These are phyloP conservation scores for Peronosclerospora sorghi DNA, from an alignment of 352 stramenopile genomes.

Conservation along the genomic window DNA sequence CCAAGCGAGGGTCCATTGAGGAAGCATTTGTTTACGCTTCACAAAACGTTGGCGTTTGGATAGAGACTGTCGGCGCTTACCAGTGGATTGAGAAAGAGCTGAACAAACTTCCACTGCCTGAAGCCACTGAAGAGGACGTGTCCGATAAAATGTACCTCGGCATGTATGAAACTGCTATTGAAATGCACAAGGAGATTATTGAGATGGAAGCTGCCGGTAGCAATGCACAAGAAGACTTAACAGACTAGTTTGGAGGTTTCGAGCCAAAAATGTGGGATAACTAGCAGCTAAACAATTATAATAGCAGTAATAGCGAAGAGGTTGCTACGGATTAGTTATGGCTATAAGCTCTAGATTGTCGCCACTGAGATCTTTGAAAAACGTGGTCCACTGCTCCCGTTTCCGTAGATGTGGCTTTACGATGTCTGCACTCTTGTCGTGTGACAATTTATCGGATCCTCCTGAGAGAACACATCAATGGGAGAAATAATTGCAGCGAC, in stretches of 20 bases:
- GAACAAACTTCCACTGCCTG: slow-evolving; percentile 29
- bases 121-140: slow-evolving; percentile 41
- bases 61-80: slow-evolving; percentile 69
- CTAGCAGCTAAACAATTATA: slow-evolving; percentile 4
- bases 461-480: no score
- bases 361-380: slow-evolving; percentile 72
- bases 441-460: no score
- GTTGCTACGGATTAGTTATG: slow-evolving; percentile 94
- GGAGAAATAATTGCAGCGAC: no score
- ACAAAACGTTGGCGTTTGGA: slow-evolving; percentile 75
- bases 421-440: no score
- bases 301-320: slow-evolving; percentile 56
- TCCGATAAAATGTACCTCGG: slow-evolving; percentile 76
- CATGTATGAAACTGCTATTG: slow-evolving; percentile 79
- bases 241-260: slow-evolving; percentile 37
- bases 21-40: slow-evolving; percentile 74
- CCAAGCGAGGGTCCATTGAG: slow-evolving; percentile 62
- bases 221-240: slow-evolving; percentile 25
- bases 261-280: slow-evolving; percentile 45
- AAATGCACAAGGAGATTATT: slow-evolving; percentile 74
- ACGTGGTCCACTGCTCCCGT: slow-evolving; percentile 78
- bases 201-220: slow-evolving; percentile 22
- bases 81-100: slow-evolving; percentile 82
- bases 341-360: slow-evolving; percentile 99
- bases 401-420: slow-evolving; percentile 92